Base-by-base conservation (phyloP, 2,329 filamentous ascomycete species). In the Xylaria sp. region DNA sequence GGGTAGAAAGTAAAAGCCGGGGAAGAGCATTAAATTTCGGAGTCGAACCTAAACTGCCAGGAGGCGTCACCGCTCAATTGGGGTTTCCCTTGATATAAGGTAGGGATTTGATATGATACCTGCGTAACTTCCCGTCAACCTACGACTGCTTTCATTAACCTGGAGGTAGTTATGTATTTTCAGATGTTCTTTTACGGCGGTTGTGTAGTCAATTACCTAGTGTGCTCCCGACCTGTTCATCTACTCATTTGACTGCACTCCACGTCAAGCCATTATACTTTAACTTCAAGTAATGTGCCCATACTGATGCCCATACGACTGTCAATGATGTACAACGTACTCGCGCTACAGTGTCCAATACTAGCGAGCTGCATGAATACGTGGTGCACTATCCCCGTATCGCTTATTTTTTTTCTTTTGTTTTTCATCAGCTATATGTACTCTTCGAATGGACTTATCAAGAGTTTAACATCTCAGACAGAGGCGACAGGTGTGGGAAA, bases 311-410 rank as follows among this genome's bases (percentile, higher is more conserved):
- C 21, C 49, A 61, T 64, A 57, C 57, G 57, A 52, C 54, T 35
- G 37, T 45, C 54, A 62, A 56, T 59, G 58, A 45, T 61, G 19
- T 37, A 21, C 19, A 25, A 43, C 17, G 9, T 9, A 21, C 19
- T 21, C 12, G 21, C 21, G 28, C 43, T 28, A 33, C n/a, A 7
- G 17, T 4, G 17, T 37, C 33, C 12, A 23, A 60, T 55, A 53
- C 57, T 52, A 46, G 52, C 52, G 61, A 52, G 60, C 60, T 65
- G 63, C 63, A 65, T 60, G 60, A 37, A 65, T 65, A 63, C 63
- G 63, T 65, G 60, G 60, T 60, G 47, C 46, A 23, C 52, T 43
- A 53, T 54, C 55, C 57, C 60, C 60, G 58, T 65, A 65, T 60
- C 63, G 63, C 63, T 60, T 65, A 51, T 58, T 42, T 37, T 38